These are phyloP conservation scores for Byssoonygena ceratinophila DNA, from an alignment of 2,329 filamentous ascomycete genomes.

Conservation along the genomic window DNA sequence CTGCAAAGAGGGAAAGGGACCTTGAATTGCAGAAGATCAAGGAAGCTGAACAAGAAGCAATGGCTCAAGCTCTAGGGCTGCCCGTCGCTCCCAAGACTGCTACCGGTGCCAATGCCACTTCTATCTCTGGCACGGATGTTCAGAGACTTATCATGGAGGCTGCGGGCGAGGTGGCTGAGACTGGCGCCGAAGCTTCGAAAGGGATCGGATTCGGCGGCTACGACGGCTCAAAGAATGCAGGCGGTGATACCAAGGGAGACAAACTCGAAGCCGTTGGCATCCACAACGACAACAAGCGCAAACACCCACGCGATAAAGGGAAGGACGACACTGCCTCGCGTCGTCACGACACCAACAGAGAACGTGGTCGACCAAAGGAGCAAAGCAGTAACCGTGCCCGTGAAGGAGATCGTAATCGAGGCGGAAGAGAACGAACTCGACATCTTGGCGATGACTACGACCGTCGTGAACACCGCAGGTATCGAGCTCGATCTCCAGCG, in stretches of 20 bases:
- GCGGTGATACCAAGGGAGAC: conserved; percentile 18
- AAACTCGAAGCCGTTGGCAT: conserved; percentile 20
- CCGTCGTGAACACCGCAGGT: conserved; percentile 26
- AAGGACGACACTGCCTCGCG: conserved; percentile 18
- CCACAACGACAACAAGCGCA: conserved; percentile 14
- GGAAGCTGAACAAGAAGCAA: conserved; percentile 84
- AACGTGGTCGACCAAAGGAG: conserved; percentile 23
- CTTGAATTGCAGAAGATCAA: conserved; percentile 76
- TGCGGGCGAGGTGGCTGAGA: conserved; percentile 24
- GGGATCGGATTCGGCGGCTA: conserved; percentile 29
- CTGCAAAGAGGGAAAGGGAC: conserved; percentile 48
- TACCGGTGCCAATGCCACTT: conserved; percentile 53
- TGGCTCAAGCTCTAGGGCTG: conserved; percentile 70
- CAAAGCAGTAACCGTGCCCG: conserved; percentile 19
- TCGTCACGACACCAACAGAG: not conserved
- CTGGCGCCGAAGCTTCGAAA: conserved; percentile 19
- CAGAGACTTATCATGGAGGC: conserved; percentile 41
- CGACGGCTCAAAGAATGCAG: conserved; percentile 23
- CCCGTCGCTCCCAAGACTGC: conserved; percentile 54
- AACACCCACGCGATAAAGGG: conserved; percentile 24
- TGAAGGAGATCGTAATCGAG: conserved; percentile 12
- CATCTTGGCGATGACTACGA: conserved; percentile 25
- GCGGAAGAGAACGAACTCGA: conserved; percentile 39
- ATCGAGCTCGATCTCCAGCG: conserved; percentile 19
- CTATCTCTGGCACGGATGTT: conserved; percentile 54